Evolutionary conservation across 2,329 filamentous ascomycete species (phyloP).

Genomic region (Phialocephala subalpina): DNA sequence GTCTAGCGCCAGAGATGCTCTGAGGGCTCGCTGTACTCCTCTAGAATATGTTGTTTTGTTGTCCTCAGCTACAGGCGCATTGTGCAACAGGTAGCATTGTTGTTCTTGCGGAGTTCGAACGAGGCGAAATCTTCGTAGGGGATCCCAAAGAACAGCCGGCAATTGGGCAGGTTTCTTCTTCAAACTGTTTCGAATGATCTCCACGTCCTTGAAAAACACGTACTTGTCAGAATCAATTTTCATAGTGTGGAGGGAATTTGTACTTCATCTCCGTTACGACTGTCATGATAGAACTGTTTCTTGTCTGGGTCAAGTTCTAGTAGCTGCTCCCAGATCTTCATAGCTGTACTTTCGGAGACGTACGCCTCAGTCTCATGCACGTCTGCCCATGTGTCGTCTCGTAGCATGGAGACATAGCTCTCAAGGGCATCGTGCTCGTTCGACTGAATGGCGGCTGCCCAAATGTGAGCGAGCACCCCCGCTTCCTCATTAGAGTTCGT

Average conservation of each 20-base stretch:
- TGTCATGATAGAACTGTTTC: too few species aligned
- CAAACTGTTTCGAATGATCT: slow-evolving; percentile 23
- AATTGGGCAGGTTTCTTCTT: slow-evolving; percentile 25
- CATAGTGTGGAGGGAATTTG: neutral
- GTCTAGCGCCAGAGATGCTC: slow-evolving; percentile 33
- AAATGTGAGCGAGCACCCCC: slow-evolving; percentile 23
- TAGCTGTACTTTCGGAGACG: slow-evolving; percentile 25
- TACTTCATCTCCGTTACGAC: too few species aligned
- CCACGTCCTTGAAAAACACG: slow-evolving; percentile 14
- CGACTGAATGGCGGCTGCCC: slow-evolving; percentile 23
- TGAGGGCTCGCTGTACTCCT: slow-evolving; percentile 29
- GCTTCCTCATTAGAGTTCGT: slow-evolving; percentile 17
- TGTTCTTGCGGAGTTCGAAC: slow-evolving; percentile 27
- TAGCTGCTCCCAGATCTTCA: slow-evolving; percentile 27
- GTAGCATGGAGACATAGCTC: slow-evolving; percentile 34
- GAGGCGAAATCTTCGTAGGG: slow-evolving; percentile 15
- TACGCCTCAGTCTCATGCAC: slow-evolving; percentile 20
- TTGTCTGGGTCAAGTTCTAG: too few species aligned
- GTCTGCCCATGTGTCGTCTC: slow-evolving; percentile 31
- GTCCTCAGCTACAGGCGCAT: slow-evolving; percentile 12
- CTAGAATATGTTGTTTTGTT: slow-evolving; percentile 28
- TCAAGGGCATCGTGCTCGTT: slow-evolving; percentile 13
- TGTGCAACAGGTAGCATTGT: slow-evolving; percentile 23
- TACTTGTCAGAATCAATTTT: neutral
- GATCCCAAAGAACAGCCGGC: slow-evolving; percentile 22